Base-by-base conservation (phyloP, 306 rosid genomes). In the Boehmeria nivea region DNA sequence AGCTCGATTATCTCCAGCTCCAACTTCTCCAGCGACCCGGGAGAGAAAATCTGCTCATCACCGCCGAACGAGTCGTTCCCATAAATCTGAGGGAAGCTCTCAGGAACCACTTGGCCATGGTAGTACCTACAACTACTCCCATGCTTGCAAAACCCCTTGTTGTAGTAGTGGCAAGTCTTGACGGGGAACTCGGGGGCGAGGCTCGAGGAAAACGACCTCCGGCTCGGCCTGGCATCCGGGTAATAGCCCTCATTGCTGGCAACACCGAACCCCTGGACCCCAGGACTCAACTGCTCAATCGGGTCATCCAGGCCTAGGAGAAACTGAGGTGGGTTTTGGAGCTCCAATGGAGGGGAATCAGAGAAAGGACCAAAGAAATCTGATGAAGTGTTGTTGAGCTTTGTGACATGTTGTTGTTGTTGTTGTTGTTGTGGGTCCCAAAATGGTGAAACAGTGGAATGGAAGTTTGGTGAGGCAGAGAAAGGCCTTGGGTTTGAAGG, bases 91-190 rank as follows among this genome's bases (percentile, higher is more conserved):
- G 75, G 33, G 43, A 69, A 71, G 65, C 72, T 76, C 52, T 77
- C 89, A 4, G 76, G 71, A 8, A 17, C 43, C 31, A 67, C 53
- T 43, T 62, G 80, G 13, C 70, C 89, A 58, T 89, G 95, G 54
- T 51, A 70, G 61, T 71, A 89, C 62, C 80, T 72, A 54, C 97
- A 86, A 65, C 64, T 72, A 43, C 54, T 76, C 60, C 97, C 97
- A 74, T 86, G 88, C 75, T 77, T 89, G 63, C 97, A 89, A 65
- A 51, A 81, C 8, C 97, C 97, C 67, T 77, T 81, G 72, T 47
- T 83, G 72, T 68, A 86, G 61, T 79, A 89, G 57, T 81, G 87
- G 71, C 97, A 89, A 2, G 62, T 63, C 76, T 79, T 89, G 11
- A 72, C 75, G 0, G 83, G 84, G 56, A 61, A 64, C 34, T 85